Conservation (phyloP, 73 alveolate genomes). For the Uronychia setigera region DNA sequence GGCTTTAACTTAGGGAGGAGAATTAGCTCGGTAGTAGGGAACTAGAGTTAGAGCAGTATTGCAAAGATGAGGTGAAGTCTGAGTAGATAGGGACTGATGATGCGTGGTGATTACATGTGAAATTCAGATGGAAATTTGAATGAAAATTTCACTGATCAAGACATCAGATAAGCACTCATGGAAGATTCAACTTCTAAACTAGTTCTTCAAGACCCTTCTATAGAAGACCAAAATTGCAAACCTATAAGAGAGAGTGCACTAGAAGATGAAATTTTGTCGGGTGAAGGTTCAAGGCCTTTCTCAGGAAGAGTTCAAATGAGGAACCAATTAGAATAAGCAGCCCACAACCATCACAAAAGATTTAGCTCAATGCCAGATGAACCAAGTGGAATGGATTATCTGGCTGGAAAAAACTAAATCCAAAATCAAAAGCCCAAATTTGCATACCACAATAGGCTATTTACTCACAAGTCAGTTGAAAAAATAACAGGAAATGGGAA, state of each 20-base stretch:
- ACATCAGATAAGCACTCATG: background rate
- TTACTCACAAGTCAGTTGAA: constrained; percentile 28
- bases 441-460: constrained; percentile 33
- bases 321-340: background rate
- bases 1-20: background rate
- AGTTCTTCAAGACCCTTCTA: no score
- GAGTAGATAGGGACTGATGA: background rate
- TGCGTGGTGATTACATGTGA: no score
- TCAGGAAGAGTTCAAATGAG: background rate
- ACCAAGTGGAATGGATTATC: background rate
- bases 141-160: background rate
- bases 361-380: no score
- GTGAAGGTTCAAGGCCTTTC: background rate
- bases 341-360: no score
- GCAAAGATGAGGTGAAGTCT: background rate
- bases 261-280: background rate
- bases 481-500: background rate
- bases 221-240: background rate
- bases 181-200: background rate
- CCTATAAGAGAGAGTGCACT: background rate
- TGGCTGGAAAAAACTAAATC: background rate
- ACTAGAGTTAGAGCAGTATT: background rate
- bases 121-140: background rate
- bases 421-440: background rate
- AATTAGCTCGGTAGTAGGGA: background rate